Evolutionary conservation across 1,284 basidiomycete genomes (phyloP).

Genomic region (Chondrostereum purpureum): DNA sequence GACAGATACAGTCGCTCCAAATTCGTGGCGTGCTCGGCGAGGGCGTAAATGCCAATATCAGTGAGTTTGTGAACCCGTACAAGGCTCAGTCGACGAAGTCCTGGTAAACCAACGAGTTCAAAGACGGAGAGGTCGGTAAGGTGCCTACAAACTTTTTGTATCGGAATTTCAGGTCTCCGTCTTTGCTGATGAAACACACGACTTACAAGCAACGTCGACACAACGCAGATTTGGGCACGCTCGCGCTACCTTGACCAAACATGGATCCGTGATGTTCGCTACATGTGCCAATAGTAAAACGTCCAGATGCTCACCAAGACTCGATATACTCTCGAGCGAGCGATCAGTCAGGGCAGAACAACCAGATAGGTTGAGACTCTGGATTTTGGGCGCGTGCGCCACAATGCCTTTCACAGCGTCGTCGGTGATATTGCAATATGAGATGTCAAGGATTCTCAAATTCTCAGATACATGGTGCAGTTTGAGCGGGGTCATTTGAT

Average conservation of each 20-base stretch:
- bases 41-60: constrained; percentile 60
- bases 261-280: constrained; percentile 73
- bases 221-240: constrained; percentile 73
- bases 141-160: constrained; percentile 71
- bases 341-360: constrained; percentile 78
- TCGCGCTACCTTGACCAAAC: constrained; percentile 66
- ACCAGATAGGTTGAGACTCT: constrained; percentile 76
- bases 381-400: constrained; percentile 72
- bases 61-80: constrained; percentile 68
- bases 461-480: constrained; percentile 60
- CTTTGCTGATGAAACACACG: no score
- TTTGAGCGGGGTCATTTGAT: constrained; percentile 51
- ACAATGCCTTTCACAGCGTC: constrained; percentile 75
- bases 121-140: constrained; percentile 83
- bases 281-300: constrained; percentile 81
- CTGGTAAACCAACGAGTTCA: constrained; percentile 71
- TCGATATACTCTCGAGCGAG: constrained; percentile 62
- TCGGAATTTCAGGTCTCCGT: no score
- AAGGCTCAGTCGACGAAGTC: constrained; percentile 74
- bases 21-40: constrained; percentile 57
- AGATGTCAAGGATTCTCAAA: constrained; percentile 73
- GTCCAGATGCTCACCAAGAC: constrained; percentile 74
- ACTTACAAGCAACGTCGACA: constrained; percentile 83
- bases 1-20: constrained; percentile 85
- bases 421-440: constrained; percentile 75